Conservation (phyloP, 305 asterid genomes). For the Fraxinus ornus region DNA sequence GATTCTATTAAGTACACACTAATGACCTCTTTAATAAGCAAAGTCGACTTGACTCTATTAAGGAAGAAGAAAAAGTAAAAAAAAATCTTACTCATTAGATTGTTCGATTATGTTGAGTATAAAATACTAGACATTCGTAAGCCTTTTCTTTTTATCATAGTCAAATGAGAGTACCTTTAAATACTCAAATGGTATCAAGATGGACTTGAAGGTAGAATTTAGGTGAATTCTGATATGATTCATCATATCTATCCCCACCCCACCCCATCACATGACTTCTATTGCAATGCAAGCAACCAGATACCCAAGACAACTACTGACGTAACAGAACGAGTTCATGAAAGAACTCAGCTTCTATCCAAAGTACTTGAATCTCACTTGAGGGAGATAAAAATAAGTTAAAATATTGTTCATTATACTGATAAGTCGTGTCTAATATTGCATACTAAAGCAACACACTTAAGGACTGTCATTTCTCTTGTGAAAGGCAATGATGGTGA, state of each 20-base stretch:
- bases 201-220: conserved; percentile 21
- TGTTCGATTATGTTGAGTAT: not conserved
- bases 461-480: conserved; percentile 17
- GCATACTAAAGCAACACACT: not conserved
- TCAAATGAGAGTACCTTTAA: conserved; percentile 10
- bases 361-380: conserved; percentile 32
- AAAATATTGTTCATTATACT: not conserved
- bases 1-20: conserved; percentile 13
- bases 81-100: not conserved
- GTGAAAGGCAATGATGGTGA: conserved; percentile 29
- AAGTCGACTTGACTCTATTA: not conserved
- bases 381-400: not conserved
- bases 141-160: not conserved
- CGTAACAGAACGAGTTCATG: conserved; percentile 20
- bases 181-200: conserved; percentile 16
- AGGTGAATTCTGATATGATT: conserved; percentile 6
- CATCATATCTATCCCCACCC: conserved; percentile 16
- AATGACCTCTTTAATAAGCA: not conserved
- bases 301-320: conserved; percentile 25
- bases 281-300: conserved; percentile 45
- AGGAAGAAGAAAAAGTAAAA: not conserved
- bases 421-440: not conserved
- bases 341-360: conserved; percentile 30
- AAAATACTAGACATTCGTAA: not conserved
- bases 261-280: conserved; percentile 29